phyloP scores from a whole-genome alignment of 176 grass and related monocot genomes.

The Thalia dealbata region DNA sequence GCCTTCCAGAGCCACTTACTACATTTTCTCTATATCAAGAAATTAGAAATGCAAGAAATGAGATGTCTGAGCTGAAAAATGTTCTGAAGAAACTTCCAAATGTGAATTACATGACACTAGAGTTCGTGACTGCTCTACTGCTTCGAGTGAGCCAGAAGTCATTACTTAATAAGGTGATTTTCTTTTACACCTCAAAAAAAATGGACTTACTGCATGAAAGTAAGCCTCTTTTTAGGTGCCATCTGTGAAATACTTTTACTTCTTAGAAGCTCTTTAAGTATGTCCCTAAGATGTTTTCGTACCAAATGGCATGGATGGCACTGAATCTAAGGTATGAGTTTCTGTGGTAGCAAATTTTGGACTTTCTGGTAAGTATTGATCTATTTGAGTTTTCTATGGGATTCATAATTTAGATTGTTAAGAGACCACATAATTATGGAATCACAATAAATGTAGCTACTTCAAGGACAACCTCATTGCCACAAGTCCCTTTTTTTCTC shows the following conservation, averaged over 20 bases:
- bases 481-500: too few species aligned
- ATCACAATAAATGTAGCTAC: too few species aligned
- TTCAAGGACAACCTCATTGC: too few species aligned
- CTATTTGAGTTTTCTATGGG: background rate
- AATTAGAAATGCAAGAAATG: constrained; percentile 69
- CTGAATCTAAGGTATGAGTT: background rate
- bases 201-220: constrained; percentile 1
- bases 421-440: background rate
- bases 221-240: constrained; percentile 4
- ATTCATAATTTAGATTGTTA: background rate
- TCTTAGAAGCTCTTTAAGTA: background rate
- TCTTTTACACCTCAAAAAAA: constrained; percentile 2
- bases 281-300: background rate
- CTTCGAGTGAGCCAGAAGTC: constrained; percentile 85
- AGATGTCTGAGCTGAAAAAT: constrained; percentile 76
- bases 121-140: constrained; percentile 79
- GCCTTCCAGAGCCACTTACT: constrained; percentile 77
- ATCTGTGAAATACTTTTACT: background rate
- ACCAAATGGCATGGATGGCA: background rate
- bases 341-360: background rate
- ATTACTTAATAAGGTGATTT: constrained; percentile 76
- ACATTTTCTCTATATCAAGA: constrained; percentile 77
- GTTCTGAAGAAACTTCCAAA: constrained; percentile 97
- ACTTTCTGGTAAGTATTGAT: background rate
- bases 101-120: constrained; percentile 96